phyloP scores from a whole-genome alignment of 257 asterid species.

The Primulina eburnea region DNA sequence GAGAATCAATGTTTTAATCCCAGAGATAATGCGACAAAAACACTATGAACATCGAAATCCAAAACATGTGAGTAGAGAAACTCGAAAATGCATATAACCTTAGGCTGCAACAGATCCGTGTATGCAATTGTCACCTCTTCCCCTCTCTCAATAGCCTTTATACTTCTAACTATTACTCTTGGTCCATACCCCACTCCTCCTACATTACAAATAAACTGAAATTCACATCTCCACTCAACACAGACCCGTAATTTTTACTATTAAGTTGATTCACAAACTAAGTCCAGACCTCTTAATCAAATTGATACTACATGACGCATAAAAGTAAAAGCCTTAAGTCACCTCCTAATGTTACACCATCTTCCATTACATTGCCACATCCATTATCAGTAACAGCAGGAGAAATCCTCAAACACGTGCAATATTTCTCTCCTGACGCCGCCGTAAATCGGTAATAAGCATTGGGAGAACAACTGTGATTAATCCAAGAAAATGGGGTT shows the following conservation, averaged over 20 bases:
- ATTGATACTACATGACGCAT: constrained; percentile 14
- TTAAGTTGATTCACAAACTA: too few relatives aligned
- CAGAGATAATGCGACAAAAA: not conserved
- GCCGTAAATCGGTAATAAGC: constrained; percentile 52
- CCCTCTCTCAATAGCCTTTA: constrained; percentile 49
- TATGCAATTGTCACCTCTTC: constrained; percentile 76
- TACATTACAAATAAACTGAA: constrained; percentile 28
- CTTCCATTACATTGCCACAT: constrained; percentile 15
- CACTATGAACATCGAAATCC: too few relatives aligned
- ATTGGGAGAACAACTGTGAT: constrained; percentile 87
- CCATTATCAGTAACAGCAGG: constrained; percentile 28
- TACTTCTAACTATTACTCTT: constrained; percentile 55
- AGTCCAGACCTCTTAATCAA: not conserved
- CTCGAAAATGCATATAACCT: constrained; percentile 37
- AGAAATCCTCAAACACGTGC: constrained; percentile 28
- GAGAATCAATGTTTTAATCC: not conserved
- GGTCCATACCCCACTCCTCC: constrained; percentile 59
- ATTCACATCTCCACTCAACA: constrained; percentile 1
- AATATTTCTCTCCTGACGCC: constrained; percentile 8
- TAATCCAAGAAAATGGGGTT: constrained; percentile 66
- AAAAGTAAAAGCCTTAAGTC: constrained; percentile 1
- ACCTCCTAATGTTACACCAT: constrained; percentile 3
- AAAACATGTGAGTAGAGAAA: not conserved
- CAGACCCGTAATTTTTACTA: too few relatives aligned
- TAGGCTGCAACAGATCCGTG: constrained; percentile 76